Evolutionary conservation across 1,284 basidiomycete genomes (phyloP).

Genomic region (Taiwanofungus camphoratus): DNA sequence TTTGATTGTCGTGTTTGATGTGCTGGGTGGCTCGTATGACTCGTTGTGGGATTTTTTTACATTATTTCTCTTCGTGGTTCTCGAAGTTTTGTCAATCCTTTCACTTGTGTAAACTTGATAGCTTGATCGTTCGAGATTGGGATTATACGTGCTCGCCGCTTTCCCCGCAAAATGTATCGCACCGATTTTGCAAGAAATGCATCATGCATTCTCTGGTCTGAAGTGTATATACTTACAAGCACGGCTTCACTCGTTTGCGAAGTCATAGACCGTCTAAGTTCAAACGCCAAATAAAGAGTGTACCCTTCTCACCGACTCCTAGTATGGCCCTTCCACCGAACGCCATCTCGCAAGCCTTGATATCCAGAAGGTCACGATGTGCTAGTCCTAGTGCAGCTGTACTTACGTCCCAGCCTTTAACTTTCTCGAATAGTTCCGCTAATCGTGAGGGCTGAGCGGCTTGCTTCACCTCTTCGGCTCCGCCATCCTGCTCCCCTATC

Average conservation of each 20-base stretch:
- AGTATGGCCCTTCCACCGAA: slow-evolving; percentile 20
- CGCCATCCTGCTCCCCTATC: slow-evolving; percentile 1
- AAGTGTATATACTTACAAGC: background rate
- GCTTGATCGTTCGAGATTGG: no score
- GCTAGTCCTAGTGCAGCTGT: background rate
- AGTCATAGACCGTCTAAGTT: no score
- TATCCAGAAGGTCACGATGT: slow-evolving; percentile 11
- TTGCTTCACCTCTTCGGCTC: background rate
- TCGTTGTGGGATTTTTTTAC: no score
- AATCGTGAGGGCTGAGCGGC: slow-evolving; percentile 11
- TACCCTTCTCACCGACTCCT: slow-evolving; percentile 20
- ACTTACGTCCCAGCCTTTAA: slow-evolving; percentile 18
- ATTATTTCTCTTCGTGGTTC: no score
- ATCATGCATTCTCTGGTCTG: no score
- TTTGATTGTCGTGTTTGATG: no score
- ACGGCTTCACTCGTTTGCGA: background rate
- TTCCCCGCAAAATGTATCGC: no score
- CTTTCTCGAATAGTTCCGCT: slow-evolving; percentile 13
- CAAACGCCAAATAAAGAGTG: slow-evolving; percentile 23
- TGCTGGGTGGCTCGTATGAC: no score
- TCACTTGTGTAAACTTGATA: no score
- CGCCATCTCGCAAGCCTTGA: slow-evolving; percentile 21
- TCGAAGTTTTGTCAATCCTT: no score
- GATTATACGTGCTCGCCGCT: no score
- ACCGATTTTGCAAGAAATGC: no score